Evolutionary conservation across 345 rosid genomes (phyloP).

Genomic region (Lumnitzera racemosa): DNA sequence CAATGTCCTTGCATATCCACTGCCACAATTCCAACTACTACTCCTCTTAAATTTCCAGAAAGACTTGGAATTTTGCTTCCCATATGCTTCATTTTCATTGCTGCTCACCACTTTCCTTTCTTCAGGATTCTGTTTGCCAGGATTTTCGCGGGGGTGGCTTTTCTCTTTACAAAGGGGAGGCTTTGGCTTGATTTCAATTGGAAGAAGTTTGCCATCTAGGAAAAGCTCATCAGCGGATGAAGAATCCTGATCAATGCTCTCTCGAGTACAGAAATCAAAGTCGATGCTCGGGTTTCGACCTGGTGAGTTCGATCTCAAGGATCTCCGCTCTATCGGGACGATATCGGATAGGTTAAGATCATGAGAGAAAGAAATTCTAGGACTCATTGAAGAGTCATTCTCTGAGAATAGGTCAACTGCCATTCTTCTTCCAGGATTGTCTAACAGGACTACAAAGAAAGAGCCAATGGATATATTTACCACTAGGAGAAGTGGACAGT

Average conservation of each 20-base stretch:
- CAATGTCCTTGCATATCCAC: constrained; percentile 55
- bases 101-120: too few species aligned
- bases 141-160: too few species aligned
- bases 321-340: constrained; percentile 36
- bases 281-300: constrained; percentile 47
- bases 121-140: too few species aligned
- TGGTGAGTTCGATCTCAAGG: constrained; percentile 10
- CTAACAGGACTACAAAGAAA: too few species aligned
- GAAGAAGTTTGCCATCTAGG: constrained; percentile 23
- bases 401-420: constrained; percentile 60
- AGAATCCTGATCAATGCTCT: constrained; percentile 19
- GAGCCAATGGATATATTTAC: too few species aligned
- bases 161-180: too few species aligned
- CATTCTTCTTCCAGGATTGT: constrained; percentile 22
- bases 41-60: constrained; percentile 34
- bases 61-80: too few species aligned
- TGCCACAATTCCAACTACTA: constrained; percentile 66
- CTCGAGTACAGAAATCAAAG: constrained; percentile 23
- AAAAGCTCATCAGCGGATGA: constrained; percentile 24
- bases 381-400: constrained; percentile 40
- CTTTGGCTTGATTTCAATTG: constrained; percentile 18
- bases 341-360: constrained; percentile 48
- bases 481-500: too few species aligned
- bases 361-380: constrained; percentile 75
- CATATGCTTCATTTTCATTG: too few species aligned